These are phyloP conservation scores for Salix suchowensis DNA, from an alignment of 345 rosid genomes.

Conservation along the genomic window DNA sequence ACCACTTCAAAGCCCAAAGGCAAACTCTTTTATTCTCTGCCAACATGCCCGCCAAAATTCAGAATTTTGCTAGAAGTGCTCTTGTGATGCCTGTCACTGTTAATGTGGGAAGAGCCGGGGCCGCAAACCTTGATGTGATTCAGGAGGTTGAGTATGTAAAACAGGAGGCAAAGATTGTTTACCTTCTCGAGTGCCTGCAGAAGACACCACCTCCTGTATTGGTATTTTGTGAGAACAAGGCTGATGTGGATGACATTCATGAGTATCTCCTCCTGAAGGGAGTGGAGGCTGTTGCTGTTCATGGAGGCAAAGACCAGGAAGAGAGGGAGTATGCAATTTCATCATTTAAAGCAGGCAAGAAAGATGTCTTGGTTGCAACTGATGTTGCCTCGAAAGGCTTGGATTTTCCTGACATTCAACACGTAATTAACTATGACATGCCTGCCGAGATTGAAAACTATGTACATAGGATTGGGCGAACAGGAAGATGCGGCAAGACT, in stretches of 20 bases:
- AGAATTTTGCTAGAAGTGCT: slow-evolving; percentile 83
- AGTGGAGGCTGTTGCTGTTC: slow-evolving; percentile 88
- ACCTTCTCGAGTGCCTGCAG: slow-evolving; percentile 88
- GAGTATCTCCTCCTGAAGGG: slow-evolving; percentile 90
- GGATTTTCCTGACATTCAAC: slow-evolving; percentile 91
- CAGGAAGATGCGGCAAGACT: slow-evolving; percentile 91
- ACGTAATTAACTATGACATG: slow-evolving; percentile 91
- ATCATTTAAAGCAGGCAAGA: slow-evolving; percentile 75
- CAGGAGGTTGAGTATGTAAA: slow-evolving; percentile 96
- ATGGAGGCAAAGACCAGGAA: slow-evolving; percentile 94
- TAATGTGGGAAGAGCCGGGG: slow-evolving; percentile 93
- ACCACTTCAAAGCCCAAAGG: slow-evolving; percentile 72
- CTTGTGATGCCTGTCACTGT: slow-evolving; percentile 81
- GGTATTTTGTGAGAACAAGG: slow-evolving; percentile 91
- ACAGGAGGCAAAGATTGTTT: slow-evolving; percentile 91
- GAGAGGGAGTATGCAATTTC: slow-evolving; percentile 87
- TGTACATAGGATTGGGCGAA: slow-evolving; percentile 89
- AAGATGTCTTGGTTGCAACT: slow-evolving; percentile 86
- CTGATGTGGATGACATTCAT: slow-evolving; percentile 90
- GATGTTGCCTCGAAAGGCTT: slow-evolving; percentile 92
- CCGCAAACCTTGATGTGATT: slow-evolving; percentile 94
- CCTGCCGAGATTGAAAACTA: slow-evolving; percentile 92
- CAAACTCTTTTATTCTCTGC: slow-evolving; percentile 90
- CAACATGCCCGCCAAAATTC: slow-evolving; percentile 95
- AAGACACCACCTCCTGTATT: slow-evolving; percentile 92